Conservation (phyloP, 2,329 filamentous ascomycete genomes). For the Sordariomycetes sp. region DNA sequence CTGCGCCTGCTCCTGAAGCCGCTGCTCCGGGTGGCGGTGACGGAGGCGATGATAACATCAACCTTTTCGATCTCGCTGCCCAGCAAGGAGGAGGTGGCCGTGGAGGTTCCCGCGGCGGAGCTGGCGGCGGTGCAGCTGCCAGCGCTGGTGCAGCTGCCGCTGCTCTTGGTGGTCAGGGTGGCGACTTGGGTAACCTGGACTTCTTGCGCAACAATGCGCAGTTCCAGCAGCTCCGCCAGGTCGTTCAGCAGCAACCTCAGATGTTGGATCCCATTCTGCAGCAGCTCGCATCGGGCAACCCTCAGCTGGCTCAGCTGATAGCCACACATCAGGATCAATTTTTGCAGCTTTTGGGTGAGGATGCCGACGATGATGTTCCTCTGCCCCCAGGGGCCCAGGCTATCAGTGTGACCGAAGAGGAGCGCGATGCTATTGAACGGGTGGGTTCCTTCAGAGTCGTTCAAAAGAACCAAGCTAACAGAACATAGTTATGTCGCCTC, state of each 20-base stretch:
- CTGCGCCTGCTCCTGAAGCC: constrained; percentile 27
- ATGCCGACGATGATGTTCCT: constrained; percentile 72
- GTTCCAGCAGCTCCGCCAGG: constrained; percentile 94
- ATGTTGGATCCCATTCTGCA: constrained; percentile 98
- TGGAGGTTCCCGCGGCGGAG: constrained; percentile 30
- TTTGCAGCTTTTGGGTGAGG: constrained; percentile 80
- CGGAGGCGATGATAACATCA: constrained; percentile 58
- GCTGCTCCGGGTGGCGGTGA: constrained; percentile 34
- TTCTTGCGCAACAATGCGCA: constrained; percentile 93
- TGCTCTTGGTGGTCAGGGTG: constrained; percentile 39
- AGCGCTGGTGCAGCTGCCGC: constrained; percentile 36
- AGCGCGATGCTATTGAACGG: constrained; percentile 93
- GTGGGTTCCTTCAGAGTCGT: constrained; percentile 38
- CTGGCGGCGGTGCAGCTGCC: constrained; percentile 25
- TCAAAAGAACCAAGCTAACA: constrained; percentile 1
- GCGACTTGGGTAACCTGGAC: constrained; percentile 69
- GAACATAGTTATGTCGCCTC: constrained; percentile 68
- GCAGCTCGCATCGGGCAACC: constrained; percentile 90
- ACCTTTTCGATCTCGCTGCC: constrained; percentile 88
- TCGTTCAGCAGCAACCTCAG: constrained; percentile 94
- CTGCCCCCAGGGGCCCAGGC: constrained; percentile 82
- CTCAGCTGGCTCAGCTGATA: constrained; percentile 86
- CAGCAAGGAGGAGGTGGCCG: constrained; percentile 47
- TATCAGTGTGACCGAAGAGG: constrained; percentile 89
- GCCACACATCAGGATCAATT: constrained; percentile 90